Base-by-base conservation (phyloP, 306 rosid genomes). In the Oemleria cerasiformis region DNA sequence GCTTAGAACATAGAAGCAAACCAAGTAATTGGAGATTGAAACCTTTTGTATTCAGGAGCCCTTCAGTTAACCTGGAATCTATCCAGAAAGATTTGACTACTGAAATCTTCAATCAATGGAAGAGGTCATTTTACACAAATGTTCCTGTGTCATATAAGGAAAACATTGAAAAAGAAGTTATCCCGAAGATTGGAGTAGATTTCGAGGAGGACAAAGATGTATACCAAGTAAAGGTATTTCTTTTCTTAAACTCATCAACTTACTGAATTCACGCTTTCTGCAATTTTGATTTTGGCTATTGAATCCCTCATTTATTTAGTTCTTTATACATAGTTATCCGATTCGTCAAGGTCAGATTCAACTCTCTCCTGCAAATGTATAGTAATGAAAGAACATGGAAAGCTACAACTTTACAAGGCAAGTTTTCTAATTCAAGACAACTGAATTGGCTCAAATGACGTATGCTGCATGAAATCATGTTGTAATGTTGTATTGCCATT, bases 381-480 rank as follows among this genome's bases (percentile, higher is more conserved):
- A 16, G 71, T 70, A 42, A 16, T 75, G 58, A 73, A 74, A 50
- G 84, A 78, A 55, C 66, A 19, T 41, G 76, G 71, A 54, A 81
- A 51, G 48, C 86, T 86, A 59, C 56, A 79, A 65, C 56, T 86
- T 36, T 68, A 72, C 73, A 79, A 81, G 88, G 91, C 58, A 68
- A 59, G 55, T 75, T 68, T 74, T 77, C 19, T 65, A 38, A 8
- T 65, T 45, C 9, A 36, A 43, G 48, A 42, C 9, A 44, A 6
- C 62, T 56, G 36, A 12, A 45, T 56, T 77, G 62, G 51, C 25
- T 70, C 45, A 30, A 1, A 19, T 20, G 47, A 23, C 19, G 8
- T 8, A 59, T 53, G 20, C 7, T 10, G 30, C 8, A 10, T 56
- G 19, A 20, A 30, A 36, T 63, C 36, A 9, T 20, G 34, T 30